phyloP scores from a whole-genome alignment of 2,329 filamentous ascomycete genomes.

The Penicillium sp. region DNA sequence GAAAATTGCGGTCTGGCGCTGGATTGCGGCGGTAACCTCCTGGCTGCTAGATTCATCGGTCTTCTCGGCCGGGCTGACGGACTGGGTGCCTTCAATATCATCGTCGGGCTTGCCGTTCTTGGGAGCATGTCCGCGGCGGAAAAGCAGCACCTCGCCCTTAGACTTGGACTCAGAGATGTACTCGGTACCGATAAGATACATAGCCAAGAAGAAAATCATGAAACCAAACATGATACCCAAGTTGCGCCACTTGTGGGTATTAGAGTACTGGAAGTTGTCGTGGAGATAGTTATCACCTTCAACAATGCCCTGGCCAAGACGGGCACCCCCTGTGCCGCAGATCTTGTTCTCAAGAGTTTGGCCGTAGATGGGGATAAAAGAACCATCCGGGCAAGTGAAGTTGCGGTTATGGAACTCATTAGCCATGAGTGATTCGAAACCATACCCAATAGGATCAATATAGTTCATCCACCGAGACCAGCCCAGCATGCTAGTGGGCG shows the following conservation, averaged over 20 bases:
- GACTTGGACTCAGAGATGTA: slow-evolving; percentile 68
- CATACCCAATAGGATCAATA: slow-evolving; percentile 76
- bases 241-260: slow-evolving; percentile 68
- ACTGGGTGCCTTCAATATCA: slow-evolving; percentile 32
- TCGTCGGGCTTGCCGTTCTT: slow-evolving; percentile 24
- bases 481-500: slow-evolving; percentile 65
- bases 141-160: slow-evolving; percentile 77
- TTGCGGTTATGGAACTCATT: slow-evolving; percentile 76
- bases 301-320: slow-evolving; percentile 57
- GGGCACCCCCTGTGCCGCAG: slow-evolving; percentile 64
- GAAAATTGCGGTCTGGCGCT: slow-evolving; percentile 76
- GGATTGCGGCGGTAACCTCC: slow-evolving; percentile 49
- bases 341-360: slow-evolving; percentile 47
- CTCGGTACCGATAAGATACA: slow-evolving; percentile 69
- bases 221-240: slow-evolving; percentile 71
- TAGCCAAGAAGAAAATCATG: slow-evolving; percentile 62
- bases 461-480: slow-evolving; percentile 87
- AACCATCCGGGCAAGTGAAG: slow-evolving; percentile 53
- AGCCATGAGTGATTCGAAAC: slow-evolving; percentile 78
- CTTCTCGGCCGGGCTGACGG: slow-evolving; percentile 37
- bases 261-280: slow-evolving; percentile 61
- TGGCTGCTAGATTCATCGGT: slow-evolving; percentile 30
- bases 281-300: slow-evolving; percentile 63
- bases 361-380: slow-evolving; percentile 38
- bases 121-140: slow-evolving; percentile 70